Conservation (phyloP, 2,329 filamentous ascomycete genomes). For the Trichophyton equinum region DNA sequence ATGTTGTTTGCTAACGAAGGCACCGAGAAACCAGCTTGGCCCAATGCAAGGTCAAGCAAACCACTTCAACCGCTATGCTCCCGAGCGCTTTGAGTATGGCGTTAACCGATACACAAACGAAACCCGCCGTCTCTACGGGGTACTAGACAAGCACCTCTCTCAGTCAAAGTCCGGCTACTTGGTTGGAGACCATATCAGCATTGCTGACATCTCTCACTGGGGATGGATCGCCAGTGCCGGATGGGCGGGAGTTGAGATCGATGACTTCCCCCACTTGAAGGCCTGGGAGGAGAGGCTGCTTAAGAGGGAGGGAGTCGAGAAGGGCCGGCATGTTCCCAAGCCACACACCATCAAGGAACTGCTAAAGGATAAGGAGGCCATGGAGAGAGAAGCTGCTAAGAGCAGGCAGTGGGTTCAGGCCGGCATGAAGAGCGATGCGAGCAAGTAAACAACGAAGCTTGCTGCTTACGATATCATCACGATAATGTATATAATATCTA, state of each 20-base stretch:
- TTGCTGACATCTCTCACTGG: constrained; percentile 67
- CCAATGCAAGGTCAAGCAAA: constrained; percentile 41
- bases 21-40: background rate
- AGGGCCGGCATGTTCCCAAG: constrained; percentile 60
- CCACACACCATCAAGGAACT: constrained; percentile 50
- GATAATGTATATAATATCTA: background rate
- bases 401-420: constrained; percentile 53
- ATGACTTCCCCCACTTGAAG: constrained; percentile 62
- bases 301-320: constrained; percentile 58
- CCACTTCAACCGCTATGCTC: constrained; percentile 72
- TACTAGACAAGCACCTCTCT: constrained; percentile 58
- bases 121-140: constrained; percentile 66
- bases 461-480: background rate
- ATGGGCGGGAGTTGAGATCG: constrained; percentile 54
- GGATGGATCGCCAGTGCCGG: constrained; percentile 57
- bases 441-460: constrained; percentile 26
- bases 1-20: background rate
- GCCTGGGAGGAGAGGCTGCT: constrained; percentile 64
- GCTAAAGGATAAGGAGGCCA: constrained; percentile 42
- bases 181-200: constrained; percentile 36
- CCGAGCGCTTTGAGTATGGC: constrained; percentile 70
- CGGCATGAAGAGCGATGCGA: constrained; percentile 55
- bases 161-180: constrained; percentile 40
- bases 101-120: constrained; percentile 74
- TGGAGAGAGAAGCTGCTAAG: constrained; percentile 43